phyloP scores from a whole-genome alignment of 2,329 filamentous ascomycete genomes.

The Fusarium gaditjirri region DNA sequence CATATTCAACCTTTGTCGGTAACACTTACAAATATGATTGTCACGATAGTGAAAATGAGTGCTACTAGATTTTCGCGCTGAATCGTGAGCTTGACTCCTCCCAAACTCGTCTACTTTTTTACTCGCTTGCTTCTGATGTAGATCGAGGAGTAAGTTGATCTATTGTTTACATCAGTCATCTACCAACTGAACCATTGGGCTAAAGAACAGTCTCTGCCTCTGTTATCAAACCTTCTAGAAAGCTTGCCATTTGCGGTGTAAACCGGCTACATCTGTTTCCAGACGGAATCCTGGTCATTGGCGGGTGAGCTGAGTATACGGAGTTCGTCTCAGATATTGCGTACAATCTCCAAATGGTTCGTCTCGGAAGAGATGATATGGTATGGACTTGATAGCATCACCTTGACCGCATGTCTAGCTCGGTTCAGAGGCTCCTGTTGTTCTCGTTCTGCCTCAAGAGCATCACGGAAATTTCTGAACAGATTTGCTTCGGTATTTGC shows the following conservation, averaged over 20 bases:
- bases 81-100: not conserved
- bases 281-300: not conserved
- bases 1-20: rapidly evolving
- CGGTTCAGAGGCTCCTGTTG: rapidly evolving
- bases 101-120: not conserved
- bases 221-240: rapidly evolving
- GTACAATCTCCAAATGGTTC: rapidly evolving
- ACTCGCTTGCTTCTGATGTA: not conserved
- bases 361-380: rapidly evolving
- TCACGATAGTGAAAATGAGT: not conserved
- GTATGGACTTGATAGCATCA: not conserved
- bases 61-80: too few relatives aligned
- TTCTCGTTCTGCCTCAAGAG: rapidly evolving
- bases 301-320: not conserved
- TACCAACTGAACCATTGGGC: rapidly evolving
- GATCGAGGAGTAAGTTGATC: not conserved
- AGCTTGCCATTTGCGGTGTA: not conserved
- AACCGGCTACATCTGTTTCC: not conserved
- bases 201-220: not conserved
- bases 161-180: not conserved
- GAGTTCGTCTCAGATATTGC: not conserved
- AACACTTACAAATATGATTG: not conserved
- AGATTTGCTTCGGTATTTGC: rapidly evolving
- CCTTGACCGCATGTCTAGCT: not conserved
- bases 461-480: not conserved